phyloP scores from a whole-genome alignment of 257 asterid species.

The Jasminum sambac region DNA sequence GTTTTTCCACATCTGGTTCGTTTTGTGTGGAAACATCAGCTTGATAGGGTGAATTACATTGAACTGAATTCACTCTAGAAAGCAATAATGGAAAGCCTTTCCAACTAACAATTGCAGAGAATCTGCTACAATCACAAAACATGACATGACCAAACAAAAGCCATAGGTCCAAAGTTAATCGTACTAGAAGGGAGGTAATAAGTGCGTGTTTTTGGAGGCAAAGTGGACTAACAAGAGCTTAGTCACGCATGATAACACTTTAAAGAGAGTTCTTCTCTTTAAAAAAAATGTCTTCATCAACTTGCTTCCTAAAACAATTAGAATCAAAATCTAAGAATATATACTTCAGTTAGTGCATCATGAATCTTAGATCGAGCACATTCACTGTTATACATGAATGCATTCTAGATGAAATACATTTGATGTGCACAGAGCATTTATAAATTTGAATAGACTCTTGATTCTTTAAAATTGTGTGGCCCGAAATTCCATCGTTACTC shows the following conservation, averaged over 20 bases:
- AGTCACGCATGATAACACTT: neutral
- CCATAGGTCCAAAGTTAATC: neutral
- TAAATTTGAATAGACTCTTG: neutral
- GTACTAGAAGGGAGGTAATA: neutral
- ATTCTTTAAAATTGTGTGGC: neutral
- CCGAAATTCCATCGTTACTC: neutral
- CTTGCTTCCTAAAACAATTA: neutral
- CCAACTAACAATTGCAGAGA: neutral
- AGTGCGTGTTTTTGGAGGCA: conserved; percentile 3
- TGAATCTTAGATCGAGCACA: neutral
- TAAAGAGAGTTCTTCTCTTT: neutral
- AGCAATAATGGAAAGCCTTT: neutral
- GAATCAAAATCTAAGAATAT: neutral
- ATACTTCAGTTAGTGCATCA: neutral
- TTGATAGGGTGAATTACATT: neutral
- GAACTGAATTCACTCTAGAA: neutral
- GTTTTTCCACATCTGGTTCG: neutral
- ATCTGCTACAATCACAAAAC: neutral
- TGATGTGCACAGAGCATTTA: neutral
- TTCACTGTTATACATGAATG: neutral
- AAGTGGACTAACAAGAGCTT: neutral
- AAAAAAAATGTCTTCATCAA: neutral
- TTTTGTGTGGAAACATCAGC: neutral
- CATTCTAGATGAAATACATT: neutral
- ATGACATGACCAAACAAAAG: neutral